A percentile compares a stretch with the other conserved stretches of the same genome.
These are phyloP conservation scores for Globisporangium heterothallicum DNA, from an alignment of 352 stramenopile species.

Conservation along the genomic window DNA sequence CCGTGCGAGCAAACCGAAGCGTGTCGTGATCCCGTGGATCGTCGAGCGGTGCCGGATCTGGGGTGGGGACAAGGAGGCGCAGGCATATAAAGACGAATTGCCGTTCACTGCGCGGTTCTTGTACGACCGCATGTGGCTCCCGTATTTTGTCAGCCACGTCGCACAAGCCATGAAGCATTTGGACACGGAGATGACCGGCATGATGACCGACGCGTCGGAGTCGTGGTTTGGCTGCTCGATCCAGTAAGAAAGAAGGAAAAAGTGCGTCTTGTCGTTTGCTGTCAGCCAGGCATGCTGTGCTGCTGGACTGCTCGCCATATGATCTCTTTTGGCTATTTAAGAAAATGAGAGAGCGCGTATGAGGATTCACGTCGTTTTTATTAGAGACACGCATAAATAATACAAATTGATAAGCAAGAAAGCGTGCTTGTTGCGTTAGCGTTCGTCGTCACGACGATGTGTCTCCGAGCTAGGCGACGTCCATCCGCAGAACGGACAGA, in stretches of 20 bases:
- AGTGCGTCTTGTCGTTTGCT: background rate
- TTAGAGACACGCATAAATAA: too few species aligned
- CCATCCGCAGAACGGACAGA: slow-evolving; percentile 47
- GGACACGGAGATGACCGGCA: slow-evolving; percentile 32
- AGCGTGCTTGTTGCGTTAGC: background rate
- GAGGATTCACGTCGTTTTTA: background rate
- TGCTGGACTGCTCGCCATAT: background rate
- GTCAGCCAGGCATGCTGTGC: background rate
- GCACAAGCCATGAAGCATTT: slow-evolving; percentile 69
- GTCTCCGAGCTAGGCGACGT: too few species aligned
- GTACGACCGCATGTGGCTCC: slow-evolving; percentile 76
- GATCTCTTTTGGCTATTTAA: slow-evolving; percentile 2
- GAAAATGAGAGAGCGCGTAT: background rate
- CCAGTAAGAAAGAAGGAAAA: slow-evolving; percentile 32
- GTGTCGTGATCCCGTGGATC: slow-evolving; percentile 76
- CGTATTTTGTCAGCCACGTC: slow-evolving; percentile 64
- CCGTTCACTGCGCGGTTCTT: slow-evolving; percentile 71
- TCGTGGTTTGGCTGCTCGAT: slow-evolving; percentile 63
- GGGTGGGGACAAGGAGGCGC: slow-evolving; percentile 51
- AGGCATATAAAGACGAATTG: slow-evolving; percentile 65
- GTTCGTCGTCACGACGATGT: background rate
- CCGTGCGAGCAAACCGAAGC: slow-evolving; percentile 53
- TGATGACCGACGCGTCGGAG: slow-evolving; percentile 28
- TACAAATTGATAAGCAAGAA: too few species aligned
- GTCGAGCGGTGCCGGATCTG: slow-evolving; percentile 70